Conservation (phyloP, 1,284 basidiomycete species). For the Golubevia sp. region DNA sequence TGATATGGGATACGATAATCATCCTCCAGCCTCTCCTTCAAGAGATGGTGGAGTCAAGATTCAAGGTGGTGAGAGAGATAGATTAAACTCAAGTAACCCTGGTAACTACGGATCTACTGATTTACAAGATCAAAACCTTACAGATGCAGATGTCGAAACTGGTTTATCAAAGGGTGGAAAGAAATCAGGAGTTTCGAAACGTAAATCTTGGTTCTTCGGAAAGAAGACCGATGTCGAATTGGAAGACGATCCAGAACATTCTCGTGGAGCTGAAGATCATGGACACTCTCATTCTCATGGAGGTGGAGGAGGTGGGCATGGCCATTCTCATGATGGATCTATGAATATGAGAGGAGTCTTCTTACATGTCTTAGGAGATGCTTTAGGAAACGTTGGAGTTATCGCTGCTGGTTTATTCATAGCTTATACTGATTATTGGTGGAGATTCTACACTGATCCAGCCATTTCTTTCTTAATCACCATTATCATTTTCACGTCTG, state of each 20-base stretch:
- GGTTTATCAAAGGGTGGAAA: conserved; percentile 17
- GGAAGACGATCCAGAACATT: too few species aligned
- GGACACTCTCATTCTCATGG: too few species aligned
- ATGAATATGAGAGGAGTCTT: conserved; percentile 99
- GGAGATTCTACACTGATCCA: conserved; percentile 82
- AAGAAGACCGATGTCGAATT: too few species aligned
- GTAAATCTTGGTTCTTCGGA: not conserved
- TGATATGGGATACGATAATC: conserved; percentile 67
- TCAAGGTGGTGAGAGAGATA: not conserved
- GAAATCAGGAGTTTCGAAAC: conserved; percentile 5
- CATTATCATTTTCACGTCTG: conserved; percentile 92
- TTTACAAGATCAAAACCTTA: conserved; percentile 8
- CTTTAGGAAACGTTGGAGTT: conserved; percentile 91
- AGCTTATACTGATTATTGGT: conserved; percentile 40
- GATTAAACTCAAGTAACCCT: conserved; percentile 11
- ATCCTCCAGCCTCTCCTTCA: not conserved
- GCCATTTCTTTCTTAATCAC: conserved; percentile 93
- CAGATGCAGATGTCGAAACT: conserved; percentile 25
- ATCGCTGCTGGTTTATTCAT: conserved; percentile 81
- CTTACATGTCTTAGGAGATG: conserved; percentile 94
- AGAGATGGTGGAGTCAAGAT: conserved; percentile 4
- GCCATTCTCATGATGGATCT: conserved; percentile 65
- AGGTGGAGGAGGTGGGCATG: too few species aligned
- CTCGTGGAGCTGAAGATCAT: too few species aligned
- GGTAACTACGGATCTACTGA: conserved; percentile 16